These are phyloP conservation scores for Phanerochaete carnosa DNA, from an alignment of 768 basidiomycete genomes.

Conservation along the genomic window DNA sequence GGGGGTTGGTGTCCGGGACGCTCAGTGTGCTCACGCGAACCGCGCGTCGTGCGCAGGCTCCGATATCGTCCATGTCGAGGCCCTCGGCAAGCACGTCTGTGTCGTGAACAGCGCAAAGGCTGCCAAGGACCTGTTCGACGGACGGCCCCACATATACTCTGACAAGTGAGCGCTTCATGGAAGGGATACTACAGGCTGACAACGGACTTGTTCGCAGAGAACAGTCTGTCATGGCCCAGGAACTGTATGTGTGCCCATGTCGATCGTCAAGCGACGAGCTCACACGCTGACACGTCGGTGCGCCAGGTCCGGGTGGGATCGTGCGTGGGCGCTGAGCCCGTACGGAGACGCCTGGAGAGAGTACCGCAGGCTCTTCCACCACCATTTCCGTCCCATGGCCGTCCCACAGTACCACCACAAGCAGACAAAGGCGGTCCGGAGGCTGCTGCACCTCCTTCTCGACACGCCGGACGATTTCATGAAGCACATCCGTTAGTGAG, in stretches of 20 bases:
- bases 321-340: not conserved
- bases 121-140: slow-evolving; percentile 6
- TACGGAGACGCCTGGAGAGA: slow-evolving; percentile 1
- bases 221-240: not conserved
- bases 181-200: not conserved
- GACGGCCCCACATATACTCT: slow-evolving; percentile 7
- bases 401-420: not conserved
- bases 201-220: not conserved
- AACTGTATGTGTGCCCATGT: not conserved
- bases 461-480: not conserved
- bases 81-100: slow-evolving; percentile 4
- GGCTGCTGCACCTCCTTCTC: not conserved
- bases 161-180: not conserved
- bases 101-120: not conserved
- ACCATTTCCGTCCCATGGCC: not conserved
- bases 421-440: not conserved
- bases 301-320: not conserved
- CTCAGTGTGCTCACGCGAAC: not conserved
- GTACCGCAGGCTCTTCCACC: slow-evolving; percentile 2
- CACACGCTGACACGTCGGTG: not conserved
- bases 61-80: slow-evolving; percentile 14
- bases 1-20: not conserved
- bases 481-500: not conserved
- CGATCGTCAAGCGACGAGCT: not conserved
- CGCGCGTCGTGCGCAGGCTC: slow-evolving; percentile 6